A percentile compares a stretch with the other conserved stretches of the same genome.
These are phyloP conservation scores for Triticum turgidum DNA, from an alignment of 176 grass and related monocot genomes.

Conservation along the genomic window DNA sequence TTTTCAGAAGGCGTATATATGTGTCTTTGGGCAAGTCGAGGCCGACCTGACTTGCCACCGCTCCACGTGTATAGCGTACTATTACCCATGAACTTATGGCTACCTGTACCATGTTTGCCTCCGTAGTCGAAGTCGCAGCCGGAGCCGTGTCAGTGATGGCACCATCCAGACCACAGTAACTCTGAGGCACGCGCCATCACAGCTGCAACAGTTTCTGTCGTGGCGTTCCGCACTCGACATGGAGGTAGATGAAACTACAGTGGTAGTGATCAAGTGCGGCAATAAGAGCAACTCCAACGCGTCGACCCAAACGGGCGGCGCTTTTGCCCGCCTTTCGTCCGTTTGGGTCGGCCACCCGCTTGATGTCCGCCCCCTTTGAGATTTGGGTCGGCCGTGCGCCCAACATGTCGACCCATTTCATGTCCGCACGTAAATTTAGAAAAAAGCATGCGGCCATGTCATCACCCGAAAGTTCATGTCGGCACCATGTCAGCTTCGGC, in stretches of 20 bases:
- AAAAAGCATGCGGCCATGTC: no score
- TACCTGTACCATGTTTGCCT: not conserved
- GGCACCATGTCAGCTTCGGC: no score
- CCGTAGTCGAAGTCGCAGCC: not conserved
- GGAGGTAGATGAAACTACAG: not conserved
- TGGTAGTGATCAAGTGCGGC: no score
- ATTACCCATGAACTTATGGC: not conserved
- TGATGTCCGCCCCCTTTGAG: no score
- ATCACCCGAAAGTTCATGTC: no score
- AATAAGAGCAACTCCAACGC: no score
- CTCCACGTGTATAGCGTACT: not conserved
- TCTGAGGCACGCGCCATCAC: not conserved
- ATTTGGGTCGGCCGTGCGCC: no score
- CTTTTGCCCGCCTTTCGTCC: no score
- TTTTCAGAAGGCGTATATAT: not conserved
- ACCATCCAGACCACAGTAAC: not conserved
- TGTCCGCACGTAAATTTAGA: no score
- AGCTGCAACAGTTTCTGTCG: not conserved
- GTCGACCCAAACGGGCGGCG: no score
- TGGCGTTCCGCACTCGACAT: not conserved
- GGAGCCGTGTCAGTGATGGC: conserved; percentile 1
- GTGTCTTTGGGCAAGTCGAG: not conserved
- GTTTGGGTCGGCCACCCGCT: no score
- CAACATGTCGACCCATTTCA: no score
- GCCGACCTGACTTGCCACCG: not conserved